Evolutionary conservation across 345 rosid species (phyloP).

Genomic region (Melaleuca quinquenervia): DNA sequence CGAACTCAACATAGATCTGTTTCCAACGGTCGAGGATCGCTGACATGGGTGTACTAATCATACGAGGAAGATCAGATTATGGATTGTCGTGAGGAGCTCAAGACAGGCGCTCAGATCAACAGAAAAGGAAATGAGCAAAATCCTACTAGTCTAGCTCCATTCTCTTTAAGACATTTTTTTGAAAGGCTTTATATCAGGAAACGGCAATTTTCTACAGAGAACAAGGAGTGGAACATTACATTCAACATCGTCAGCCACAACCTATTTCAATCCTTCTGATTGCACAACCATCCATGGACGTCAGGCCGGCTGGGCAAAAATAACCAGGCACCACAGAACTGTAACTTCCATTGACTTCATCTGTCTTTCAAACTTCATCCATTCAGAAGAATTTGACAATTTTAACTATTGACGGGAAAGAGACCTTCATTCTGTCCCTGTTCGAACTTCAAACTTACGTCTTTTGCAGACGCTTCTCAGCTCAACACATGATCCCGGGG

Average conservation of each 20-base stretch:
- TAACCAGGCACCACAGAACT: background rate
- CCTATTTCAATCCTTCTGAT: background rate
- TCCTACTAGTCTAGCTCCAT: background rate
- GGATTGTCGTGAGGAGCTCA: background rate
- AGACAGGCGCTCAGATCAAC: background rate
- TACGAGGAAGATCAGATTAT: background rate
- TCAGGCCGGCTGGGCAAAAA: background rate
- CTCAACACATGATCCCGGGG: background rate
- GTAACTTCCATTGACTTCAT: background rate
- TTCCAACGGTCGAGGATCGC: too few species aligned
- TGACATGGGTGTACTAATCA: background rate
- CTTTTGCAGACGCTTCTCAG: background rate
- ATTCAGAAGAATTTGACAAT: background rate
- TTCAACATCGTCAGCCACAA: too few species aligned
- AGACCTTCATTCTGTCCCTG: background rate
- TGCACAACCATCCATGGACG: background rate
- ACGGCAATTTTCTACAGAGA: background rate
- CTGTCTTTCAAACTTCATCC: background rate
- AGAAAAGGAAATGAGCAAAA: background rate
- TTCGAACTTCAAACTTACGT: background rate
- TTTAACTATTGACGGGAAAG: background rate
- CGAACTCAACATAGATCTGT: background rate
- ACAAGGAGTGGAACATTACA: background rate
- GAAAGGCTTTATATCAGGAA: background rate
- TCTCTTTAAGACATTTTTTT: background rate